Conservation (phyloP, 2,329 filamentous ascomycete genomes). For the Aspergillus thermomutatus region DNA sequence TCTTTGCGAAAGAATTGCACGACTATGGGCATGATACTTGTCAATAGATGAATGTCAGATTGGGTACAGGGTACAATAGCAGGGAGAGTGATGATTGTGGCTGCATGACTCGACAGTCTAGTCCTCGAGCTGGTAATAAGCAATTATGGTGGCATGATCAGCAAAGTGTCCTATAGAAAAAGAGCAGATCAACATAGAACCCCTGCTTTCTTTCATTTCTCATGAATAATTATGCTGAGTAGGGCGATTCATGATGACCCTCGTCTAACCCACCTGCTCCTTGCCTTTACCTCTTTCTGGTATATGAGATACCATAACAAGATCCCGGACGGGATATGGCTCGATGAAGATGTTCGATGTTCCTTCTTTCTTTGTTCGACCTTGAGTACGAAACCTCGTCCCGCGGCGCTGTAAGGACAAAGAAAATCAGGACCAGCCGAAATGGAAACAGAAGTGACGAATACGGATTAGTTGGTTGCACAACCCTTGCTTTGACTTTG, state of each 20-base stretch:
- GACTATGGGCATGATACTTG: not conserved
- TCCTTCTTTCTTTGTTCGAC: not conserved
- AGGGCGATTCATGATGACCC: not conserved
- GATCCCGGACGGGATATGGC: too few species aligned
- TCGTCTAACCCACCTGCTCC: not conserved
- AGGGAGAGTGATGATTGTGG: not conserved
- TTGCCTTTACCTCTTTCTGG: not conserved
- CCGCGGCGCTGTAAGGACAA: not conserved
- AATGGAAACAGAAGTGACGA: not conserved
- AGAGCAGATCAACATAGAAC: not conserved
- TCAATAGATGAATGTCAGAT: not conserved
- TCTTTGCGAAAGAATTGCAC: too few species aligned
- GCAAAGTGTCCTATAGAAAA: not conserved
- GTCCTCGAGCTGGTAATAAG: not conserved
- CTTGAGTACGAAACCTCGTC: not conserved
- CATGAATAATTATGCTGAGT: not conserved
- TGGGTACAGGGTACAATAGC: not conserved
- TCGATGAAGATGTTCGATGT: not conserved
- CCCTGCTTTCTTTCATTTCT: not conserved
- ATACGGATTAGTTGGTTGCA: not conserved
- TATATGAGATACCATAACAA: not conserved
- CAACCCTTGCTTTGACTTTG: not conserved
- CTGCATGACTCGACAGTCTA: not conserved
- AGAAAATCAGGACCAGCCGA: not conserved
- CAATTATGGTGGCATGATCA: not conserved